phyloP scores from a whole-genome alignment of 2,329 filamentous ascomycete species.

The Exophiala viscosa region DNA sequence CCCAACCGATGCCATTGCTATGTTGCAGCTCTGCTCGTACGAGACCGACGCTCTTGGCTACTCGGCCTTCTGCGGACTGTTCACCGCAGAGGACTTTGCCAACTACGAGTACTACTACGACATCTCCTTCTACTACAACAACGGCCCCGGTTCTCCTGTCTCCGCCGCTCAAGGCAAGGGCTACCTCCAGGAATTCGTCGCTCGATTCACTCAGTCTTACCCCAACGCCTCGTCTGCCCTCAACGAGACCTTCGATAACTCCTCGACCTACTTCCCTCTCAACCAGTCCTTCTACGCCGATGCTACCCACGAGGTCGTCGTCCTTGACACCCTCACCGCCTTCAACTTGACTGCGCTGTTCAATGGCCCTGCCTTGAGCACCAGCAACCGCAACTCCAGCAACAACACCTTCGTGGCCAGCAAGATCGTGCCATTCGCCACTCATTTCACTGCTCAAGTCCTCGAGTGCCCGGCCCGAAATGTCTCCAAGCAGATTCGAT shows the following conservation, averaged over 20 bases:
- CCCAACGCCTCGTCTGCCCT: slow-evolving; percentile 42
- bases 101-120: slow-evolving; percentile 60
- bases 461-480: slow-evolving; percentile 2
- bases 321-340: not conserved
- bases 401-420: slow-evolving; percentile 6
- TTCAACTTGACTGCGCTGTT: slow-evolving; percentile 4
- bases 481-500: slow-evolving; percentile 1
- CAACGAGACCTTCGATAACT: slow-evolving; percentile 46
- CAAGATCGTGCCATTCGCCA: slow-evolving; percentile 5
- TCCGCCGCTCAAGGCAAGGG: slow-evolving; percentile 70
- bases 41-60: slow-evolving; percentile 74
- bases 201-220: slow-evolving; percentile 50
- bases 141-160: slow-evolving; percentile 54
- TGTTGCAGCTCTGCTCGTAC: slow-evolving; percentile 70
- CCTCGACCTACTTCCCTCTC: slow-evolving; percentile 63
- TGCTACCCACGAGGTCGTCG: not conserved
- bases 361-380: not conserved
- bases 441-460: slow-evolving; percentile 5
- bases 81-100: slow-evolving; percentile 44
- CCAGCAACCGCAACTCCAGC: not conserved
- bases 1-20: slow-evolving; percentile 58
- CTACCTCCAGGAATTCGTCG: slow-evolving; percentile 65
- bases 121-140: slow-evolving; percentile 59
- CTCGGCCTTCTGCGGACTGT: slow-evolving; percentile 68
- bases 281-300: slow-evolving; percentile 64